phyloP scores from a whole-genome alignment of 2,329 filamentous ascomycete species.

The Colletotrichum limetticola region DNA sequence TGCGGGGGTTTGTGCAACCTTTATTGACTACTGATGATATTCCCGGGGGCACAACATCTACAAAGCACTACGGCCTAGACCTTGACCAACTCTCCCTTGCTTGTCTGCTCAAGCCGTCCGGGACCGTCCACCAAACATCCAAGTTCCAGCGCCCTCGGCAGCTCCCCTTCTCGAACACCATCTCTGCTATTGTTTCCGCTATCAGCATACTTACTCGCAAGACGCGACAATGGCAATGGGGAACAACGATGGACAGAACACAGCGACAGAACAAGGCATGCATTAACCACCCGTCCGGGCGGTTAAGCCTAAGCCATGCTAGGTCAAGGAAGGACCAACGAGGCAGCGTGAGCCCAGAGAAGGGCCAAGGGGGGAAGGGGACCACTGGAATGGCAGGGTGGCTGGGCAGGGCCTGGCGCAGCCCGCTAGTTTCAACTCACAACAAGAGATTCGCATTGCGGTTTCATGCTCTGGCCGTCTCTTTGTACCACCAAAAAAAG shows the following conservation, averaged over 20 bases:
- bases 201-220: not conserved
- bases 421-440: conserved; percentile 29
- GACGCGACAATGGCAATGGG: not conserved
- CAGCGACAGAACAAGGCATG: not conserved
- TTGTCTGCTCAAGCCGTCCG: not conserved
- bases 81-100: not conserved
- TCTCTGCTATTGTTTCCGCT: not conserved
- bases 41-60: not conserved
- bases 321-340: not conserved
- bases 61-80: too few species aligned
- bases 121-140: not conserved
- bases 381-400: conserved; percentile 19
- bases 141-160: not conserved
- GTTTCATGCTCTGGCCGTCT: conserved; percentile 28
- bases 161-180: not conserved
- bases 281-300: conserved; percentile 22
- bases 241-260: not conserved
- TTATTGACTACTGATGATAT: not conserved
- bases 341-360: not conserved
- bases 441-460: conserved; percentile 12
- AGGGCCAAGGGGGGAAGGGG: not conserved
- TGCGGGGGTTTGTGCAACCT: not conserved
- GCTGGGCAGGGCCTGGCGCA: conserved; percentile 14
- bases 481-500: conserved; percentile 5
- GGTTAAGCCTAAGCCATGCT: conserved; percentile 28